phyloP scores from a whole-genome alignment of 495 filamentous ascomycete genomes.

The Trichoderma orchidacearum region DNA sequence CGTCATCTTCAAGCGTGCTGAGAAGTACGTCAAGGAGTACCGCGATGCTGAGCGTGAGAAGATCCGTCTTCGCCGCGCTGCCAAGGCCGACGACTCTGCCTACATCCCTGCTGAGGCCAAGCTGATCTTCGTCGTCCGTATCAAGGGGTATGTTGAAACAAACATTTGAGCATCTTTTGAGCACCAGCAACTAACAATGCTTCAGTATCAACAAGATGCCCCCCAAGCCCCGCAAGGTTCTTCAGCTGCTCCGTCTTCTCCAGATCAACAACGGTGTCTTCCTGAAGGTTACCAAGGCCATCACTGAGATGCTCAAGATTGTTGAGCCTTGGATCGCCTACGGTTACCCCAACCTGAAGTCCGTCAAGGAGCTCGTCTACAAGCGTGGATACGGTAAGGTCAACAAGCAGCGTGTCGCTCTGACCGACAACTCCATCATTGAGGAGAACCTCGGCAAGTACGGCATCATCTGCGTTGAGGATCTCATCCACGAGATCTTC shows the following conservation, averaged over 20 bases:
- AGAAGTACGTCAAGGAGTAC: slow-evolving; percentile 99
- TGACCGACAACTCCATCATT: slow-evolving; percentile 96
- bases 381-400: slow-evolving; percentile 98
- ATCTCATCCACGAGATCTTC: slow-evolving; percentile 98
- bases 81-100: slow-evolving; percentile 87
- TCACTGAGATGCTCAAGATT: slow-evolving; percentile 92
- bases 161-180: not conserved
- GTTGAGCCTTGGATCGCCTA: slow-evolving; percentile 98
- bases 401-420: slow-evolving; percentile 86
- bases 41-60: slow-evolving; percentile 96
- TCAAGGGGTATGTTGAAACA: slow-evolving; percentile 64
- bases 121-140: slow-evolving; percentile 96
- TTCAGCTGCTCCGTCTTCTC: slow-evolving; percentile 95
- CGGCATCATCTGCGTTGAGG: slow-evolving; percentile 98
- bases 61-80: slow-evolving; percentile 76
- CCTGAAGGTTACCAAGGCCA: slow-evolving; percentile 94
- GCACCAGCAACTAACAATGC: slow-evolving; percentile 3
- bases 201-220: slow-evolving; percentile 99
- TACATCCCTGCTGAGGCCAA: slow-evolving; percentile 89
- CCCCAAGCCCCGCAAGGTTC: slow-evolving; percentile 99
- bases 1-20: slow-evolving; percentile 98
- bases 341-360: slow-evolving; percentile 98
- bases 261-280: slow-evolving; percentile 99
- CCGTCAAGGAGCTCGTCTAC: slow-evolving; percentile 96
- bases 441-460: slow-evolving; percentile 93